A percentile compares a stretch with the other conserved stretches of the same genome.
Evolutionary conservation across 305 asterid genomes (phyloP).

Genomic region (Fraxinus floribunda): DNA sequence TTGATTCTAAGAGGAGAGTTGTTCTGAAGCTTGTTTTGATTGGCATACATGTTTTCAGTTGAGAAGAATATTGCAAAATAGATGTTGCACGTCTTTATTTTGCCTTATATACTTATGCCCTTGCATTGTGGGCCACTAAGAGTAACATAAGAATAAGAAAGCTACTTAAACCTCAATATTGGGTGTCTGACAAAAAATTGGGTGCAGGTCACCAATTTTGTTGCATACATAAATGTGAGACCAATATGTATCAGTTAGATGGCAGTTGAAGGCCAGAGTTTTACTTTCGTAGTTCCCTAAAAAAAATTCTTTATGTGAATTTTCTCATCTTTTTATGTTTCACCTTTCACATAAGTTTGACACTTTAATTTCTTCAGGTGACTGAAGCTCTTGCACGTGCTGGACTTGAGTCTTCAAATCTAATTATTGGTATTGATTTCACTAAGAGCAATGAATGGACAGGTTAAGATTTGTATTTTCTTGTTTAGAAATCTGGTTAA

Average conservation of each 20-base stretch:
- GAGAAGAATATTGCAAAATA: neutral
- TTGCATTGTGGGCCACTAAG: neutral
- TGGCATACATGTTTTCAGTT: neutral
- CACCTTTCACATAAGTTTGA: neutral
- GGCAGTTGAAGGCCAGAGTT: conserved; percentile 13
- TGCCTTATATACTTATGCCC: neutral
- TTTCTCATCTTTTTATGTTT: neutral
- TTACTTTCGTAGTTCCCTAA: neutral
- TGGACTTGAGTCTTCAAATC: conserved; percentile 67
- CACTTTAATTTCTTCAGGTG: conserved; percentile 38
- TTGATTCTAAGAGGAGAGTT: neutral
- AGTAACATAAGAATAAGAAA: neutral
- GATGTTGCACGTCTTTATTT: neutral
- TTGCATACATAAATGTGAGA: neutral
- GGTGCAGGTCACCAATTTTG: neutral
- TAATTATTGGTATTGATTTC: conserved; percentile 65
- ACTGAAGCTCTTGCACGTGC: conserved; percentile 62
- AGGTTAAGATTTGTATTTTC: conserved; percentile 29
- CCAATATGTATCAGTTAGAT: neutral
- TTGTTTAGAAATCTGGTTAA: neutral
- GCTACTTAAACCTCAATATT: neutral
- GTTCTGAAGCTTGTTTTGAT: neutral
- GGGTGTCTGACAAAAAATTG: neutral
- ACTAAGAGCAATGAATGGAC: conserved; percentile 80
- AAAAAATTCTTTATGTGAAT: neutral